These are phyloP conservation scores for Diospyros kaki DNA, from an alignment of 148 eudicot genomes.

Conservation along the genomic window DNA sequence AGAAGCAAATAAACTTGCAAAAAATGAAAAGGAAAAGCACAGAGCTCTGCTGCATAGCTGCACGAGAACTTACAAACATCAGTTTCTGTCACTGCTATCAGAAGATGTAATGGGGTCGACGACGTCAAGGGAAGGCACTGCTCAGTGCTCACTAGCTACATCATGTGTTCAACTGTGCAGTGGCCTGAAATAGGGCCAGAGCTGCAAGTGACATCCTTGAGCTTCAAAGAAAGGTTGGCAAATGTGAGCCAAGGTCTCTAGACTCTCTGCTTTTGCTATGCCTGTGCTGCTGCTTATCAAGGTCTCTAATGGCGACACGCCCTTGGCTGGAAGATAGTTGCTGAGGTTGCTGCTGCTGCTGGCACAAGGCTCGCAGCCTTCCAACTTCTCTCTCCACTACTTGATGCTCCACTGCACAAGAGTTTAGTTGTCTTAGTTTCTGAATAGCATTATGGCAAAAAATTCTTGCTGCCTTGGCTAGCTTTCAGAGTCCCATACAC, in stretches of 20 bases:
- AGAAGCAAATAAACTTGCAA: background rate
- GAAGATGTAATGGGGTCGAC: conserved; percentile 4
- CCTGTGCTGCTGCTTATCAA: conserved; percentile 3
- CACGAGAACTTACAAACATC: conserved; percentile 22
- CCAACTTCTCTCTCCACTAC: conserved; percentile 74
- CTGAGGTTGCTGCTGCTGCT: conserved; percentile 28
- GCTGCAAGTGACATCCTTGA: conserved; percentile 49
- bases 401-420: conserved; percentile 76
- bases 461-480: background rate
- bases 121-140: conserved; percentile 12
- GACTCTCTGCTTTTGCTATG: too few species aligned
- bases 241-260: conserved; percentile 47
- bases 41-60: conserved; percentile 22
- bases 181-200: conserved; percentile 46
- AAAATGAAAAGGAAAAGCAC: conserved; percentile 7
- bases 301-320: conserved; percentile 65
- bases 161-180: conserved; percentile 42
- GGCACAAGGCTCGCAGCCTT: conserved; percentile 63
- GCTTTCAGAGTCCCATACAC: background rate
- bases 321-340: conserved; percentile 52
- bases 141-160: conserved; percentile 13
- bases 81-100: conserved; percentile 15
- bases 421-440: conserved; percentile 1
- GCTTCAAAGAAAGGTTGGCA: conserved; percentile 59
- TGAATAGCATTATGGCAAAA: too few species aligned